Percentiles rank a stretch among this genome's conserved stretches.
Conservation (phyloP, 2,329 filamentous ascomycete genomes). For the Hymenotorrendiella dingleyae region DNA sequence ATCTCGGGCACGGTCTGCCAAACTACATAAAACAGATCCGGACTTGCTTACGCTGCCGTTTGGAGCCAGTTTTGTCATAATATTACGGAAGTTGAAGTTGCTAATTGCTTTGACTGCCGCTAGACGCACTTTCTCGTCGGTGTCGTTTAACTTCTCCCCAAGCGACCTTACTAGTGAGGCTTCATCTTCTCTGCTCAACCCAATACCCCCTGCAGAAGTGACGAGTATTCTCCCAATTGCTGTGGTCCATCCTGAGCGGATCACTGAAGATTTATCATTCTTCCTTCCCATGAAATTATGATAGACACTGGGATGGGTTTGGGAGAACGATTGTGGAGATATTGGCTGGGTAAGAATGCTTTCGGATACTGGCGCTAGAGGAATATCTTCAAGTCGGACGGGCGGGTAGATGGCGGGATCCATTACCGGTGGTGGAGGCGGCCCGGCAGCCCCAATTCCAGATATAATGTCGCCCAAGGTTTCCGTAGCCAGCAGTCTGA, state of each 20-base stretch:
- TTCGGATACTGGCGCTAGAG: conserved; percentile 44
- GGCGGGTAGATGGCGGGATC: conserved; percentile 85
- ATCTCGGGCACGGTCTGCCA: conserved; percentile 86
- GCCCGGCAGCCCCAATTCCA: conserved; percentile 86
- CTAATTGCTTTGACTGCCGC: conserved; percentile 83
- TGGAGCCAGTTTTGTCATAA: conserved; percentile 74
- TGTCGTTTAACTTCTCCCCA: conserved; percentile 76
- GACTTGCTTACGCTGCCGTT: conserved; percentile 69
- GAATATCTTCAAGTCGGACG: conserved; percentile 56
- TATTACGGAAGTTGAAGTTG: conserved; percentile 71
- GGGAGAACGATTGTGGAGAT: conserved; percentile 83
- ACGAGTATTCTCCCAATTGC: conserved; percentile 78
- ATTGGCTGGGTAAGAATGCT: conserved; percentile 72
- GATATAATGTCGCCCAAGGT: conserved; percentile 93
- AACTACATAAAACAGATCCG: conserved; percentile 71
- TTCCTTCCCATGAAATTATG: conserved; percentile 77
- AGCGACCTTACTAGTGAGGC: conserved; percentile 66
- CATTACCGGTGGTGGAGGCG: conserved; percentile 63
- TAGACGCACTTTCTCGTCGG: conserved; percentile 84
- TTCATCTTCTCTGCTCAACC: conserved; percentile 79
- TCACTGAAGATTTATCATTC: conserved; percentile 77
- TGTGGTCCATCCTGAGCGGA: conserved; percentile 81
- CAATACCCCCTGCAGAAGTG: conserved; percentile 88
- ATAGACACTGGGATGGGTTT: conserved; percentile 73
- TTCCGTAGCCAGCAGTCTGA: conserved; percentile 84